phyloP scores from a whole-genome alignment of 2,329 filamentous ascomycete species.

The Pyrenophora seminiperda region DNA sequence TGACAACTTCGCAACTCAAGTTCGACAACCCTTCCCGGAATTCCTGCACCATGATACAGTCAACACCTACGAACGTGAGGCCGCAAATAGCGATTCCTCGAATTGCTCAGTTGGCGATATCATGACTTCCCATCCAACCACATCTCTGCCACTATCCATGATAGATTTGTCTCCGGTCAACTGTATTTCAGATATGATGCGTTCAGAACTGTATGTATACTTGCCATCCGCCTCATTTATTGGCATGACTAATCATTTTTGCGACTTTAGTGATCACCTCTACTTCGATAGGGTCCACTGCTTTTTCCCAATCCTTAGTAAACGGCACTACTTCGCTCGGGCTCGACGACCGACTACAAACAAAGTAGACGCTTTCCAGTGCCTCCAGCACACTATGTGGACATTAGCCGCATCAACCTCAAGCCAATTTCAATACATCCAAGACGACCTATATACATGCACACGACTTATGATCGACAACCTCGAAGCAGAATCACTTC shows the following conservation, averaged over 20 bases:
- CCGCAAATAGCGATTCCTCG: background rate
- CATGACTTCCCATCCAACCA: background rate
- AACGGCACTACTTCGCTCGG: background rate
- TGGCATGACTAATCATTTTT: background rate
- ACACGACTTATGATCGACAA: background rate
- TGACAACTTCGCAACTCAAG: background rate
- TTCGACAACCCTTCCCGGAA: background rate
- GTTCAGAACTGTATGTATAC: background rate
- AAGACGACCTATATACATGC: background rate
- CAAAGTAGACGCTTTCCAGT: background rate
- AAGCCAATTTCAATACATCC: conserved; percentile 1
- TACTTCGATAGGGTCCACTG: background rate
- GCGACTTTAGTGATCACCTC: background rate
- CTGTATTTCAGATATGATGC: background rate
- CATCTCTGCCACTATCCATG: background rate
- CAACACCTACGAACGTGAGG: background rate
- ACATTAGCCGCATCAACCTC: background rate
- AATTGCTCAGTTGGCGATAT: background rate
- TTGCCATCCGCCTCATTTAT: background rate
- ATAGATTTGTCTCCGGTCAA: background rate
- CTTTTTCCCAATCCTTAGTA: background rate
- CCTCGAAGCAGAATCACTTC: background rate
- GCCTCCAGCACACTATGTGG: conserved; percentile 1
- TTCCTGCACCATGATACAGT: background rate
- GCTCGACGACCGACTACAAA: background rate